A percentile compares a stretch with the other conserved stretches of the same genome.
These are phyloP conservation scores for Linderniella brevidens DNA, from an alignment of 257 asterid genomes.

Conservation along the genomic window DNA sequence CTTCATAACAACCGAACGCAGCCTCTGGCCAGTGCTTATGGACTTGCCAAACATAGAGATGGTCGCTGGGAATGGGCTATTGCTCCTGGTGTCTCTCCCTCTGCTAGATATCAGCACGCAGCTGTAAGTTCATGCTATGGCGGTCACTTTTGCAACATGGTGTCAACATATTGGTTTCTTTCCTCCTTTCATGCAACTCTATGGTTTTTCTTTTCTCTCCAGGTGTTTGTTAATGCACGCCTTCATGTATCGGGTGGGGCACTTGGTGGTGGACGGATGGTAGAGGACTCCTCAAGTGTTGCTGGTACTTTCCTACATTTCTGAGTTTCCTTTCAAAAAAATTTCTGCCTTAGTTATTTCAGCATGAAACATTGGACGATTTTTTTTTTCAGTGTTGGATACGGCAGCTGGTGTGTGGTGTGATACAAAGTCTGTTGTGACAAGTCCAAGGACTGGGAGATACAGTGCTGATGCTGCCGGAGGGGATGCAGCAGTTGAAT, in stretches of 20 bases:
- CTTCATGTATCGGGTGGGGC: slow-evolving; percentile 99
- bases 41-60: slow-evolving; percentile 97
- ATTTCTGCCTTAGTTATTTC: neutral
- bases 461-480: slow-evolving; percentile 97
- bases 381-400: slow-evolving; percentile 57
- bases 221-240: slow-evolving; percentile 98
- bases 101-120: slow-evolving; percentile 96
- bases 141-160: neutral
- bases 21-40: slow-evolving; percentile 97
- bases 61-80: slow-evolving; percentile 99
- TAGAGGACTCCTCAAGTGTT: slow-evolving; percentile 96
- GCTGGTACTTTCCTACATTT: slow-evolving; percentile 42
- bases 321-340: neutral
- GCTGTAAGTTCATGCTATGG: slow-evolving; percentile 39
- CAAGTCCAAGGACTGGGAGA: slow-evolving; percentile 81
- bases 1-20: slow-evolving; percentile 12
- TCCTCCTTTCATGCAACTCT: slow-evolving; percentile 6
- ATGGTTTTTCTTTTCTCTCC: slow-evolving; percentile 10
- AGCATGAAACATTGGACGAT: slow-evolving; percentile 3
- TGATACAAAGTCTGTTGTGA: slow-evolving; percentile 83
- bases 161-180: slow-evolving; percentile 1
- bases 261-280: slow-evolving; percentile 99
- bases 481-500: slow-evolving; percentile 90
- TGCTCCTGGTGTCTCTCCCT: slow-evolving; percentile 98
- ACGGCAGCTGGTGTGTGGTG: slow-evolving; percentile 99